phyloP scores from a whole-genome alignment of 208 protist species.

The Crithidia sp. region DNA sequence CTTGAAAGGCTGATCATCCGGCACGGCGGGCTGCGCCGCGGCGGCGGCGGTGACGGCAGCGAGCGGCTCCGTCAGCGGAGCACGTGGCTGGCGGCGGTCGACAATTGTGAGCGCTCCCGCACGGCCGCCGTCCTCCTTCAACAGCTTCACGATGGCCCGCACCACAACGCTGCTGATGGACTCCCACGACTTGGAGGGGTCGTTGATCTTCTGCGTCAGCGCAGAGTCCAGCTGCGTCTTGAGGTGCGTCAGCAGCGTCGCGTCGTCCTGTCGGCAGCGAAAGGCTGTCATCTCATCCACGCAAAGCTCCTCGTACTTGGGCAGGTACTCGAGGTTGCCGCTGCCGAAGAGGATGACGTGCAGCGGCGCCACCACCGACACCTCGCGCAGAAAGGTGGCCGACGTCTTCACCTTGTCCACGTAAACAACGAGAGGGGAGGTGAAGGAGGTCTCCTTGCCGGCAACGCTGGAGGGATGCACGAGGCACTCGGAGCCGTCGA shows the following conservation, averaged over 20 bases:
- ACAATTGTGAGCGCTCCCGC: conserved; percentile 59
- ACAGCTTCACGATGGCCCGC: conserved; percentile 81
- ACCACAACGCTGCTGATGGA: conserved; percentile 82
- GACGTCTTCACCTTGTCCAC: conserved; percentile 95
- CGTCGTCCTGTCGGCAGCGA: conserved; percentile 79
- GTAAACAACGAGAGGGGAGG: conserved; percentile 91
- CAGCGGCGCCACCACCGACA: conserved; percentile 89
- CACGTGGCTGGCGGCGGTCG: conserved; percentile 69
- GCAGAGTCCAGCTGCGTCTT: conserved; percentile 89
- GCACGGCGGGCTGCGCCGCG: conserved; percentile 12
- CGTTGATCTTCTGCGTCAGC: conserved; percentile 87
- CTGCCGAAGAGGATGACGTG: conserved; percentile 94
- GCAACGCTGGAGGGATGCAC: conserved; percentile 93
- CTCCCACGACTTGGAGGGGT: conserved; percentile 82
- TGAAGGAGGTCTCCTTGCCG: conserved; percentile 66
- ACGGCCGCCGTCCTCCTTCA: conserved; percentile 61
- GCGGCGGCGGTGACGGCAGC: conserved; percentile 4
- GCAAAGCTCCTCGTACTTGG: conserved; percentile 82
- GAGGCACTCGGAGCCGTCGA: conserved; percentile 84
- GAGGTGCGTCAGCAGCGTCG: conserved; percentile 77
- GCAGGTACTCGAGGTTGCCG: conserved; percentile 77
- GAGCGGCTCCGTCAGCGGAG: conserved; percentile 49
- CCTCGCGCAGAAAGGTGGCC: conserved; percentile 90
- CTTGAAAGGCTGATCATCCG: conserved; percentile 61
- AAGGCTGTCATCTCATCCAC: conserved; percentile 85